Base-by-base conservation (phyloP, 371 early-diverging fungal species). In the Actinomortierella wolfii region DNA sequence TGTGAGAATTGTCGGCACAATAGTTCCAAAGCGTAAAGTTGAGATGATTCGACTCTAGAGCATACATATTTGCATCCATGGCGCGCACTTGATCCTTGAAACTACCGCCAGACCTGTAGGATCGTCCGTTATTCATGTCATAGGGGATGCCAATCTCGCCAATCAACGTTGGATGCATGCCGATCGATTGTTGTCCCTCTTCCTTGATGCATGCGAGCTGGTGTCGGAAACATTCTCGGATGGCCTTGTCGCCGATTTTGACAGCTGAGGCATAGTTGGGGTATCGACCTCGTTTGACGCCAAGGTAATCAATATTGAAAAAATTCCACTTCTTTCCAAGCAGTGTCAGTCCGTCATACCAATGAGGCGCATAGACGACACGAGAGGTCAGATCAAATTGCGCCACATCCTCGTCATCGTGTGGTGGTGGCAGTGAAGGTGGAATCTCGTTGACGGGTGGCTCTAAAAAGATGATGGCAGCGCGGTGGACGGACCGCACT, bases 121-220 rank as follows among this genome's bases (percentile, higher is more conserved):
- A 57, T 44, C 62, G 67, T 44, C 59, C 55, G 18, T 59, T 59
- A 54, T 88, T 79, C 81, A 91, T 82, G 53, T 91, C 90, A 55
- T 85, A 89, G 0, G 91, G 90, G 47, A 91, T 89, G 40, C 91
- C 91, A 49, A 86, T 87, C 68, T 91, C 91, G 17, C 91, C 91
- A 15, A 91, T 68, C 1, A 90, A 54, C 42, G 82, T 83, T 14
- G 91, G 91, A 57, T 78, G 60, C 21, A 58, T 54, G 24, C 78
- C 87, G 5, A 88, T 57, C 8, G 76, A 68, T 0, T 73, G 61
- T 3, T 56, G 58, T 1, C 86, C 86, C 59, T 91, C 91, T 9
- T 55, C 52, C 55, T 78, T 67, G 53, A 89, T 80, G 6, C 82
- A 73, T 5, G 69, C 75, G 2, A 91, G 65, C 51, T 87, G 89